Percentiles rank a stretch among this genome's conserved stretches.
phyloP scores from a whole-genome alignment of 1,284 basidiomycete genomes.

The Crocinoboletus sp. region DNA sequence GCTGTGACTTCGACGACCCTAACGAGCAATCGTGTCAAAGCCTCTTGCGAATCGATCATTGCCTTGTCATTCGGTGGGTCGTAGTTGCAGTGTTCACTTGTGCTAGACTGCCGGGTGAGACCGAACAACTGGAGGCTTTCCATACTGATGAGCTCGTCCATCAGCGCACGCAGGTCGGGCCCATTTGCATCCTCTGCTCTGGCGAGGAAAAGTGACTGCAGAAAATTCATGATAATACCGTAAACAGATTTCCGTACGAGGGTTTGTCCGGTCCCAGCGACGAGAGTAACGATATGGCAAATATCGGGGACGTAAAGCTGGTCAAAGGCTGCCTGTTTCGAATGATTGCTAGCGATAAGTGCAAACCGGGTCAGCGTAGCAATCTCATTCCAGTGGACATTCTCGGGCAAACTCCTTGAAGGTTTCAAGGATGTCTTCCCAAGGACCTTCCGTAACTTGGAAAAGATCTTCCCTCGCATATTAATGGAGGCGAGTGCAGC shows the following conservation, averaged over 20 bases:
- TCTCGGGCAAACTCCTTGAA: conserved; percentile 60
- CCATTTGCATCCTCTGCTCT: conserved; percentile 54
- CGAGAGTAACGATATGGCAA: conserved; percentile 70
- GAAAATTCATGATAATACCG: conserved; percentile 74
- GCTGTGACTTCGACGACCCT: conserved; percentile 64
- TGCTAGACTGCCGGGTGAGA: conserved; percentile 52
- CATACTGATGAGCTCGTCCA: conserved; percentile 55
- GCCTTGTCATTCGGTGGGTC: conserved; percentile 58
- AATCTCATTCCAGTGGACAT: conserved; percentile 81
- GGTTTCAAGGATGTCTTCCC: conserved; percentile 66
- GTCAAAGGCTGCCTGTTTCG: conserved; percentile 56
- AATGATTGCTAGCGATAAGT: conserved; percentile 67
- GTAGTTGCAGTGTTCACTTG: conserved; percentile 58
- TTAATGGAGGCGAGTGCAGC: conserved; percentile 72
- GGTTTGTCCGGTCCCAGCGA: conserved; percentile 69
- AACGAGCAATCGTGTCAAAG: conserved; percentile 60
- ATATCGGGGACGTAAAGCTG: conserved; percentile 83
- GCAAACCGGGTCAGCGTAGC: conserved; percentile 72
- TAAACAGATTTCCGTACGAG: conserved; percentile 77
- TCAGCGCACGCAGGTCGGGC: conserved; percentile 54
- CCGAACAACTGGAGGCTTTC: conserved; percentile 73
- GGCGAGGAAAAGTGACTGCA: conserved; percentile 67
- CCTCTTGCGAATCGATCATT: conserved; percentile 63
- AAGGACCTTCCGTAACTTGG: conserved; percentile 75
- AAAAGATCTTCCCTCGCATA: conserved; percentile 72